phyloP scores from a whole-genome alignment of 2,329 filamentous ascomycete genomes.

The Aspergillus aculeatus region DNA sequence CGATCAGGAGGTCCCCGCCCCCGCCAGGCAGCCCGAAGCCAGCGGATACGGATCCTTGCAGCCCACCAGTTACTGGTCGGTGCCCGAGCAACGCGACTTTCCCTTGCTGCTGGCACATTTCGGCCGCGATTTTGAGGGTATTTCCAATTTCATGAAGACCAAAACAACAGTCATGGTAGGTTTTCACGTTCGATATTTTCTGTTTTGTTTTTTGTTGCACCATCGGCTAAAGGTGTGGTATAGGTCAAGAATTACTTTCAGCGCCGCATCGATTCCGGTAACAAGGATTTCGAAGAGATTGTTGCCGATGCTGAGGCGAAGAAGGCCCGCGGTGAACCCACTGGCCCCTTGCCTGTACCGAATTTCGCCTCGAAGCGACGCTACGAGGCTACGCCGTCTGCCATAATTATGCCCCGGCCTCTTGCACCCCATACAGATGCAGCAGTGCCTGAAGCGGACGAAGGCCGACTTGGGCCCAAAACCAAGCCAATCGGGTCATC shows the following conservation, averaged over 20 bases:
- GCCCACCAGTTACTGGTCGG: conserved; percentile 54
- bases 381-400: conserved; percentile 47
- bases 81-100: conserved; percentile 51
- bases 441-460: conserved; percentile 32
- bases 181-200: background rate
- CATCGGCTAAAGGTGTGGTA: background rate
- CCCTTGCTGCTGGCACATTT: conserved; percentile 47
- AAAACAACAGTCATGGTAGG: conserved; percentile 54
- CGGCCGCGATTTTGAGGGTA: conserved; percentile 50
- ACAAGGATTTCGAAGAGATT: conserved; percentile 46
- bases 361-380: conserved; percentile 48
- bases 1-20: conserved; percentile 28
- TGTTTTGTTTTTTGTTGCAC: background rate
- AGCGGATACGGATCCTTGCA: conserved; percentile 40
- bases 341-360: conserved; percentile 44
- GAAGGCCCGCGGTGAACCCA: conserved; percentile 46
- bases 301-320: conserved; percentile 45
- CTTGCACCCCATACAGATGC: conserved; percentile 45
- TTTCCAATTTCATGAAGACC: conserved; percentile 52
- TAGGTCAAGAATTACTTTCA: conserved; percentile 53
- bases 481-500: conserved; percentile 32
- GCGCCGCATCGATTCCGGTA: conserved; percentile 44
- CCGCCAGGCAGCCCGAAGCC: conserved; percentile 27
- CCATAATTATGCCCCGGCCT: conserved; percentile 40
- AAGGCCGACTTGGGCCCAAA: conserved; percentile 30